phyloP scores from a whole-genome alignment of 106 monocot genomes.

The Phalaenopsis aphrodite region DNA sequence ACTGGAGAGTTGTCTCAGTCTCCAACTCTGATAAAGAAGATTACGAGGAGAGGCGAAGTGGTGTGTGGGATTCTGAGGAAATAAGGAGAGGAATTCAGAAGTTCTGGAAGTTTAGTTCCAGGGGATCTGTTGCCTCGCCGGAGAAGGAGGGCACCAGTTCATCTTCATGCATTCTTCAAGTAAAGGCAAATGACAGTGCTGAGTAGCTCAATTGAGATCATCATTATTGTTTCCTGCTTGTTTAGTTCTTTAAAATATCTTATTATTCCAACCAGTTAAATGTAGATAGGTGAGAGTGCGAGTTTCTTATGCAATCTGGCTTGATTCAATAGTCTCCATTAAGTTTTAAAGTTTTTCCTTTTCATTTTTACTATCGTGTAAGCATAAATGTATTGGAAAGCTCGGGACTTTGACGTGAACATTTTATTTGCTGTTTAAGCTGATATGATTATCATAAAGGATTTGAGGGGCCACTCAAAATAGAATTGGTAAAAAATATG shows the following conservation, averaged over 20 bases:
- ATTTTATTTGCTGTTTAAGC: too few relatives aligned
- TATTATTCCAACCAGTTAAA: not conserved
- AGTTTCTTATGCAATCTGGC: not conserved
- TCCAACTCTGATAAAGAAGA: constrained; percentile 60
- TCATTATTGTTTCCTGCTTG: not conserved
- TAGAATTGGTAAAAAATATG: too few relatives aligned
- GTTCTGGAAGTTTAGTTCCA: constrained; percentile 45
- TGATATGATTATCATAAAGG: too few relatives aligned
- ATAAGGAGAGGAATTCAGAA: constrained; percentile 17
- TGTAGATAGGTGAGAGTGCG: not conserved
- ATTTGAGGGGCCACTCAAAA: too few relatives aligned
- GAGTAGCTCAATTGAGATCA: not conserved
- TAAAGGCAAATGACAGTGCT: constrained; percentile 7
- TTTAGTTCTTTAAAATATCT: not conserved
- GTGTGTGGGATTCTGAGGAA: constrained; percentile 8
- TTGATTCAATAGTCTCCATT: not conserved
- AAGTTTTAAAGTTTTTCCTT: too few relatives aligned
- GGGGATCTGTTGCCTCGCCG: constrained; percentile 13
- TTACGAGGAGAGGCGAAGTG: constrained; percentile 11
- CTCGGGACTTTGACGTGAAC: too few relatives aligned
- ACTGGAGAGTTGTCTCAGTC: constrained; percentile 74
- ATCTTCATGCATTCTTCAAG: constrained; percentile 36
- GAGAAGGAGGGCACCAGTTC: constrained; percentile 28
- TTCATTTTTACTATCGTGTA: too few relatives aligned
- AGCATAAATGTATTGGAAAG: too few relatives aligned